These are phyloP conservation scores for Stephania japonica DNA, from an alignment of 164 flowering plant species.

Conservation along the genomic window DNA sequence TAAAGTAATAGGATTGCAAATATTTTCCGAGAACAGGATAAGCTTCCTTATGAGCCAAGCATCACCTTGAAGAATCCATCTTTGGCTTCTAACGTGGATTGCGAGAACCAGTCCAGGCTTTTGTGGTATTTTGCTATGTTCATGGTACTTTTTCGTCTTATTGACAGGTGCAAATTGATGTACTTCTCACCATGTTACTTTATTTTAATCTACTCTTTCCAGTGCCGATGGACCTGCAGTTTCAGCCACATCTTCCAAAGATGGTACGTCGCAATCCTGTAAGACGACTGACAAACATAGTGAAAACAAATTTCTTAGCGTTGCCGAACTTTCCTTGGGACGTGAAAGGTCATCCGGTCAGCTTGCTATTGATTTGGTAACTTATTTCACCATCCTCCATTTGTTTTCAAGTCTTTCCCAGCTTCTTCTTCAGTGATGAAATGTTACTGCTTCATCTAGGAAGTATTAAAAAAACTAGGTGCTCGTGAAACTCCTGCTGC, in stretches of 20 bases:
- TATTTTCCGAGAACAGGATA: slow-evolving; percentile 32
- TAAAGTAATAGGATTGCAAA: neutral
- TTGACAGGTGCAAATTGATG: neutral
- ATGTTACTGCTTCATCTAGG: slow-evolving; percentile 29
- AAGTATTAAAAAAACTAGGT: slow-evolving; percentile 68
- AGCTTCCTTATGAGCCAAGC: slow-evolving; percentile 23
- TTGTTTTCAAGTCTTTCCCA: neutral
- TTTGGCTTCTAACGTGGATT: slow-evolving; percentile 25
- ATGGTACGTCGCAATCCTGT: slow-evolving; percentile 23
- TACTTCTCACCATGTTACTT: slow-evolving; percentile 6
- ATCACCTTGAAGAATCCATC: slow-evolving; percentile 24
- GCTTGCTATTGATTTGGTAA: slow-evolving; percentile 65
- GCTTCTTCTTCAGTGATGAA: neutral
- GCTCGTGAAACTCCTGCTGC: slow-evolving; percentile 30
- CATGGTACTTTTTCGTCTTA: neutral
- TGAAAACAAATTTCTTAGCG: slow-evolving; percentile 56
- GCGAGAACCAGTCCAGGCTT: slow-evolving; percentile 23
- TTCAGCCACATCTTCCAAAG: slow-evolving; percentile 25
- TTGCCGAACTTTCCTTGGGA: slow-evolving; percentile 56
- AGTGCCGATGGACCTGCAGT: slow-evolving; percentile 24
- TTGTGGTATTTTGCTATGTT: slow-evolving; percentile 30
- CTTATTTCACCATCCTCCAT: neutral
- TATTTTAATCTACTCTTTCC: slow-evolving; percentile 10
- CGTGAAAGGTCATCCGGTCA: slow-evolving; percentile 31
- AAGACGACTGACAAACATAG: slow-evolving; percentile 37